phyloP scores from a whole-genome alignment of 2,329 filamentous ascomycete genomes.

The Trichoderma citrinoviride region DNA sequence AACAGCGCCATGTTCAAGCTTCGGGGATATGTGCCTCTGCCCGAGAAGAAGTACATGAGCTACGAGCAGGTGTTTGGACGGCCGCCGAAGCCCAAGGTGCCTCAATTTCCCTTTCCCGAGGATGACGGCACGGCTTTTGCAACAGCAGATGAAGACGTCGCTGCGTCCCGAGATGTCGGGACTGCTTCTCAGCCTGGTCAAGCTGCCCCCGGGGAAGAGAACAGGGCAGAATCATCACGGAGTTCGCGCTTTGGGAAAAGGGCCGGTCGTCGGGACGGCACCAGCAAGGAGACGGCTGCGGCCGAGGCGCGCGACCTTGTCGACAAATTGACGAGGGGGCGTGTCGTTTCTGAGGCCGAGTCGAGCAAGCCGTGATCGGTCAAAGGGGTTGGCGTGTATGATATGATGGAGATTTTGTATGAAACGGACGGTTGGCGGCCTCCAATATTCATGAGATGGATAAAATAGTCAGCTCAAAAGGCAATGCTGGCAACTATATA shows the following conservation, averaged over 20 bases:
- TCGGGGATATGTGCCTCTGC: conserved; percentile 29
- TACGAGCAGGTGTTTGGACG: conserved; percentile 33
- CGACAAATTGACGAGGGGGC: conserved; percentile 15
- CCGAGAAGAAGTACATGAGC: conserved; percentile 32
- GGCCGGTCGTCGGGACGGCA: neutral
- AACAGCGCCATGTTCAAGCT: conserved; percentile 31
- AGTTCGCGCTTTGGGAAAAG: conserved; percentile 15
- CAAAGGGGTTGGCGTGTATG: neutral
- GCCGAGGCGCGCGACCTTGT: conserved; percentile 20
- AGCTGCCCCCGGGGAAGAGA: neutral
- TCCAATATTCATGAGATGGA: neutral
- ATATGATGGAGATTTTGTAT: neutral
- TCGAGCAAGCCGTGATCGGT: neutral
- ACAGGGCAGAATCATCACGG: neutral
- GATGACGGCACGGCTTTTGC: neutral
- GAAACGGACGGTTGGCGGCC: too few relatives aligned
- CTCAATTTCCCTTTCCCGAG: neutral
- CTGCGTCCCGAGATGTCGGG: neutral
- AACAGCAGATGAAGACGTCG: neutral
- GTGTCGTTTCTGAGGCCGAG: neutral
- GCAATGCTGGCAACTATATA: neutral
- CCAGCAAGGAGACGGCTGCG: conserved; percentile 11
- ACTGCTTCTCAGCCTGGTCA: neutral
- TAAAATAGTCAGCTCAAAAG: neutral
- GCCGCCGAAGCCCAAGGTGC: conserved; percentile 24